A percentile compares a stretch with the other conserved stretches of the same genome.
Conservation (phyloP, 257 asterid genomes). For the Datura wrightii region DNA sequence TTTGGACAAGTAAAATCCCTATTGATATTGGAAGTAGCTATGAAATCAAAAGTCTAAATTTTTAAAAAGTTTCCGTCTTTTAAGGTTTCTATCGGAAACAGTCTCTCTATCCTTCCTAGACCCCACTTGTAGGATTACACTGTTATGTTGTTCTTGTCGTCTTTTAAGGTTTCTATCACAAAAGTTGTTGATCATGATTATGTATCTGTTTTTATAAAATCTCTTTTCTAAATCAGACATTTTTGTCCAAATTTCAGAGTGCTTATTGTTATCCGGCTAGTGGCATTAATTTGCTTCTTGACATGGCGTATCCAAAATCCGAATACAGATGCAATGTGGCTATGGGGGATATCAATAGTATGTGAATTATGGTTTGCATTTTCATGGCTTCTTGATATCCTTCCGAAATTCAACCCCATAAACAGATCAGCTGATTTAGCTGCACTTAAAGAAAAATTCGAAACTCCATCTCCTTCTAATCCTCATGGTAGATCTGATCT, state of each 20-base stretch:
- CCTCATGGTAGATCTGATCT: constrained; percentile 92
- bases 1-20: too few relatives aligned
- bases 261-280: constrained; percentile 68
- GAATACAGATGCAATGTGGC: constrained; percentile 80
- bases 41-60: neutral
- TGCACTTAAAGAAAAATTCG: constrained; percentile 84
- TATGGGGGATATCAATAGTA: constrained; percentile 83
- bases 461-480: constrained; percentile 55
- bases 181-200: neutral
- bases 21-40: too few relatives aligned
- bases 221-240: neutral
- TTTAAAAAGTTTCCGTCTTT: too few relatives aligned
- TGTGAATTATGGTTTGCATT: constrained; percentile 97
- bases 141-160: too few relatives aligned
- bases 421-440: constrained; percentile 76
- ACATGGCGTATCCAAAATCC: constrained; percentile 79
- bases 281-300: constrained; percentile 60
- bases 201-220: neutral
- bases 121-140: too few relatives aligned
- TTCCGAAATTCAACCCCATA: constrained; percentile 92
- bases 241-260: constrained; percentile 49
- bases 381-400: constrained; percentile 92
- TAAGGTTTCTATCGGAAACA: too few relatives aligned
- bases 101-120: too few relatives aligned
- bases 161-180: neutral